Evolutionary conservation across 345 rosid species (phyloP).

Genomic region (Rhodamnia rubescens): DNA sequence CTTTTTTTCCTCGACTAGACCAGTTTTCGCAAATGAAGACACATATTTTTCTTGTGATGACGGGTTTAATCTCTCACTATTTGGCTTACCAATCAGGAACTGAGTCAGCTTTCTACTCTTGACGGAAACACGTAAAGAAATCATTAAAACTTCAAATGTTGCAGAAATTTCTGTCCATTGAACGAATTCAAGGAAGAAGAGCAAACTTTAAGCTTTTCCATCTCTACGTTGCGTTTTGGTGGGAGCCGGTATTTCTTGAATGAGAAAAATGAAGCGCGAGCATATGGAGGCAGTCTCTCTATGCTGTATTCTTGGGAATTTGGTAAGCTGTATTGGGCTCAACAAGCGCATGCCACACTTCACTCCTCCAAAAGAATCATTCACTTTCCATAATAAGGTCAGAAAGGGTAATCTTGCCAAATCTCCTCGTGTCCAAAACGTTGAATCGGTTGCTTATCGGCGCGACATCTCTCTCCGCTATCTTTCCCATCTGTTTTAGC

Average conservation of each 20-base stretch:
- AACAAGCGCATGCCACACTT: background rate
- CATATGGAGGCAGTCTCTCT: background rate
- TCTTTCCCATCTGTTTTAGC: slow-evolving; percentile 56
- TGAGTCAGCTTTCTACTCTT: background rate
- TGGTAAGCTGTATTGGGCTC: background rate
- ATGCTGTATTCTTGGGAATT: background rate
- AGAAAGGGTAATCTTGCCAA: slow-evolving; percentile 38
- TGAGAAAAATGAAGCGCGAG: background rate
- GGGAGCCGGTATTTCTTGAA: background rate
- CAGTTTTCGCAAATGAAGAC: background rate
- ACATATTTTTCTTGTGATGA: background rate
- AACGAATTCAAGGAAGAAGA: background rate
- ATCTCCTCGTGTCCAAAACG: slow-evolving; percentile 14
- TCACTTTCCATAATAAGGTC: slow-evolving; percentile 20
- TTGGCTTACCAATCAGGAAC: background rate
- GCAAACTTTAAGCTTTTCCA: background rate
- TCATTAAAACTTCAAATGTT: background rate
- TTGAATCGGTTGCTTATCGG: slow-evolving; percentile 39
- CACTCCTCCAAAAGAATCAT: background rate
- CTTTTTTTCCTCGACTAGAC: background rate
- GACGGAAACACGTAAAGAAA: background rate
- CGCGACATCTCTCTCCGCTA: slow-evolving; percentile 39
- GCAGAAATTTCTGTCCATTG: background rate
- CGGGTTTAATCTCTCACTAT: background rate
- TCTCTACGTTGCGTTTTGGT: background rate